phyloP scores from a whole-genome alignment of 139 green algal species.

The Haematococcus sp. region DNA sequence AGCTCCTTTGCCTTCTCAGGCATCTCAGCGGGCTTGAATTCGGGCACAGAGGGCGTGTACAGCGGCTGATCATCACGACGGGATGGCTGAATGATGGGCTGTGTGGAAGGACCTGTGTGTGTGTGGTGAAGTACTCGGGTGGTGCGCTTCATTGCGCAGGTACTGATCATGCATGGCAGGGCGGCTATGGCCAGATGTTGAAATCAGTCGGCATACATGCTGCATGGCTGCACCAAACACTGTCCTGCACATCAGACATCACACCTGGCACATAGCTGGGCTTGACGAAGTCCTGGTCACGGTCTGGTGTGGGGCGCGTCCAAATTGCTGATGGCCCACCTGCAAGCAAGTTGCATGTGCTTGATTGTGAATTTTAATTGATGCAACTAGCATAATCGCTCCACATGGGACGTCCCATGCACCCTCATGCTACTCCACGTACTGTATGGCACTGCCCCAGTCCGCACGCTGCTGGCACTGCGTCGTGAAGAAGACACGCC shows the following conservation, averaged over 20 bases:
- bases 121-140: no score
- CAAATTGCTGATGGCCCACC: conserved; percentile 26
- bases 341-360: neutral
- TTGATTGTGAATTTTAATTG: neutral
- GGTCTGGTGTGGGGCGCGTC: conserved; percentile 45
- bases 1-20: conserved; percentile 47
- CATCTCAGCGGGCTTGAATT: conserved; percentile 48
- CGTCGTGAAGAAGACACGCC: no score
- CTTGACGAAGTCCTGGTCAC: conserved; percentile 38
- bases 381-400: no score
- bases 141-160: no score
- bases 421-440: no score
- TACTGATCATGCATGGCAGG: no score
- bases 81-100: conserved; percentile 23
- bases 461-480: no score
- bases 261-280: conserved; percentile 40
- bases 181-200: no score
- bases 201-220: neutral
- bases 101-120: neutral
- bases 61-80: conserved; percentile 29
- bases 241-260: neutral
- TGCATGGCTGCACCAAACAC: neutral
- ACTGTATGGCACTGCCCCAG: no score
- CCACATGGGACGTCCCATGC: no score
- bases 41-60: conserved; percentile 28